A percentile compares a stretch with the other conserved stretches of the same genome.
phyloP scores from a whole-genome alignment of 257 asterid genomes.

The Nicotiana undulata region DNA sequence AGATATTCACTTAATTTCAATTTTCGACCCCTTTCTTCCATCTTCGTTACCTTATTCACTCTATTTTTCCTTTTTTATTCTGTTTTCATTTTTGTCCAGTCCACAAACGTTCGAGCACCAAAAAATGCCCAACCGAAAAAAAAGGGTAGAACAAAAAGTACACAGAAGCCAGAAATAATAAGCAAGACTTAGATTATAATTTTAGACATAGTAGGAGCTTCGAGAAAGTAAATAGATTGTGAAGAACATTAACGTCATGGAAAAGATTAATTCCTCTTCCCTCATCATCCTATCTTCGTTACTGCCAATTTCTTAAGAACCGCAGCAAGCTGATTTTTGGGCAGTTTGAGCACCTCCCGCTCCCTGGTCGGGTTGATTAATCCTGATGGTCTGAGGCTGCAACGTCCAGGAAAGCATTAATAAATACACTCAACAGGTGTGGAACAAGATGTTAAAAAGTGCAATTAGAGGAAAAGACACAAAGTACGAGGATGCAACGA shows the following conservation, averaged over 20 bases:
- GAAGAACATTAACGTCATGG: neutral
- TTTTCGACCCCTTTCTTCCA: neutral
- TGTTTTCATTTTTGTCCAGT: neutral
- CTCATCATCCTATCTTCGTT: neutral
- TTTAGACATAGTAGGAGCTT: neutral
- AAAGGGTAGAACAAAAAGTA: neutral
- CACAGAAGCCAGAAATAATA: neutral
- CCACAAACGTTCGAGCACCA: neutral
- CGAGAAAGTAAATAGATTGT: neutral
- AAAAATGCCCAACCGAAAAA: neutral
- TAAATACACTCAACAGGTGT: neutral
- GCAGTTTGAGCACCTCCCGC: constrained; percentile 14
- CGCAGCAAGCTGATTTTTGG: constrained; percentile 39
- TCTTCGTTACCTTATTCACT: neutral
- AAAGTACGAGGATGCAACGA: neutral
- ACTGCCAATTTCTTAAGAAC: constrained; percentile 13
- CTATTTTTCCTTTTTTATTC: neutral
- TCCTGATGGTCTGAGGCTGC: constrained; percentile 36
- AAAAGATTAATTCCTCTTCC: neutral
- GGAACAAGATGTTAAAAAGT: neutral
- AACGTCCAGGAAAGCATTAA: neutral
- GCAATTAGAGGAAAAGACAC: neutral
- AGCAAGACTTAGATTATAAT: neutral
- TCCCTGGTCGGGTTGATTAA: constrained; percentile 28
- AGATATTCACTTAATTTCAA: neutral